These are phyloP conservation scores for Chalciporus piperatoides DNA, from an alignment of 1,284 basidiomycete genomes.

Conservation along the genomic window DNA sequence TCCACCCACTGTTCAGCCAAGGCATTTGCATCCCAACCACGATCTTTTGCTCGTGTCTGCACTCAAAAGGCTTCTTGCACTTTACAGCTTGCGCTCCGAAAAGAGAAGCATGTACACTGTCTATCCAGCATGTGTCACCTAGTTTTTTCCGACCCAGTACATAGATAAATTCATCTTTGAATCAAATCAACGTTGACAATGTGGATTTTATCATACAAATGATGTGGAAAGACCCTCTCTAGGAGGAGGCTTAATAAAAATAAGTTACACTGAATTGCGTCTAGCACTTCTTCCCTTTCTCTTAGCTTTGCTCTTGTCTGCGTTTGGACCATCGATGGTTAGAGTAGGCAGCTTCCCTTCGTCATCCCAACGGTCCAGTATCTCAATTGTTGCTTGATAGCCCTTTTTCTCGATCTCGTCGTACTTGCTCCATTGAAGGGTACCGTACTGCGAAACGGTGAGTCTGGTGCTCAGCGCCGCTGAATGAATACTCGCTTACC, in stretches of 20 bases:
- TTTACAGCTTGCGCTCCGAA: conserved; percentile 18
- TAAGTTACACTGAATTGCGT: conserved; percentile 61
- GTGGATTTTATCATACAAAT: not conserved
- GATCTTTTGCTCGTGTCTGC: conserved; percentile 12
- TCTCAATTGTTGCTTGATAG: conserved; percentile 69
- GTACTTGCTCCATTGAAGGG: conserved; percentile 75
- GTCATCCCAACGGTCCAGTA: conserved; percentile 76
- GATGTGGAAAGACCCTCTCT: not conserved
- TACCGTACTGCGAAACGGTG: conserved; percentile 56
- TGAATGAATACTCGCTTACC: conserved; percentile 37
- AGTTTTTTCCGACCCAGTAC: conserved; percentile 1
- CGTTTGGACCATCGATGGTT: conserved; percentile 54
- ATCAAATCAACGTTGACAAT: conserved; percentile 2
- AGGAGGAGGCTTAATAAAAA: not conserved
- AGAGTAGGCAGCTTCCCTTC: conserved; percentile 78
- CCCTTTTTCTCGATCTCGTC: conserved; percentile 85
- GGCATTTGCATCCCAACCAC: conserved; percentile 11
- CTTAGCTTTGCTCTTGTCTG: conserved; percentile 39
- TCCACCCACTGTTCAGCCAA: conserved; percentile 10
- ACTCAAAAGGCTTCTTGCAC: conserved; percentile 14
- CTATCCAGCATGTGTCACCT: conserved; percentile 19
- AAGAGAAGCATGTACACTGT: conserved; percentile 20
- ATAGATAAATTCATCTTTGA: conserved; percentile 25
- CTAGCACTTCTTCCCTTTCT: conserved; percentile 73
- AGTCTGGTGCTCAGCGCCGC: not conserved